Percentiles rank a stretch among this genome's conserved stretches.
Evolutionary conservation across 352 stramenopile genomes (phyloP).

Genomic region (Globisporangium middletonii): DNA sequence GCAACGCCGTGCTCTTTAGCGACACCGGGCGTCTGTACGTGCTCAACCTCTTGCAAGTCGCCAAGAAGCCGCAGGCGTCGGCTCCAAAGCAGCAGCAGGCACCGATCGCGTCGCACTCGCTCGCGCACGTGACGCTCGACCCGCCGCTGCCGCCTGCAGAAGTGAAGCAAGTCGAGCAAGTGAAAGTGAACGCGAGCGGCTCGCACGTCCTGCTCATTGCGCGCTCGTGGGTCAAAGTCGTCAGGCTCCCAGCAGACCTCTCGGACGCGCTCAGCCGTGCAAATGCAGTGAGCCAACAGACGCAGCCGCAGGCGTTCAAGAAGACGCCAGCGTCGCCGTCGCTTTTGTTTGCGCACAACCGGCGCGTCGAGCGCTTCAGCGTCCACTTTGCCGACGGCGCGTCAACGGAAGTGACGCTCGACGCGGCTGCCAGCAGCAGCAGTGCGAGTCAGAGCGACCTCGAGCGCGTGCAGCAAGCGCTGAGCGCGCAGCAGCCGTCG

Average conservation of each 20-base stretch:
- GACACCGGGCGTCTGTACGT: slow-evolving; percentile 44
- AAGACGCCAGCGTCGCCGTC: neutral
- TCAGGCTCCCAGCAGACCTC: slow-evolving; percentile 31
- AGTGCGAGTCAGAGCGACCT: slow-evolving; percentile 11
- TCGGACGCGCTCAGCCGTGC: slow-evolving; percentile 5
- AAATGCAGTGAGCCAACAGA: slow-evolving; percentile 4
- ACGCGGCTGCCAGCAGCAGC: slow-evolving; percentile 10
- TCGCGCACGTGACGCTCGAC: slow-evolving; percentile 55
- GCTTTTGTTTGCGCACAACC: neutral
- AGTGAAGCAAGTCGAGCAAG: slow-evolving; percentile 40
- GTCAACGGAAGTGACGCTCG: slow-evolving; percentile 18
- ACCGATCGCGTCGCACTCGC: slow-evolving; percentile 1
- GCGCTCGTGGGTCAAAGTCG: slow-evolving; percentile 54
- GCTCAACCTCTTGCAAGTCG: slow-evolving; percentile 44
- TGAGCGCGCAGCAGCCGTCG: slow-evolving; percentile 13
- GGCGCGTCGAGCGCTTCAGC: slow-evolving; percentile 24
- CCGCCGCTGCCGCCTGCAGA: slow-evolving; percentile 44
- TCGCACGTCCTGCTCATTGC: slow-evolving; percentile 50
- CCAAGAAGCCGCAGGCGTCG: slow-evolving; percentile 12
- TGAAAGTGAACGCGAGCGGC: slow-evolving; percentile 52
- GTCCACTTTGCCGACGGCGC: slow-evolving; percentile 44
- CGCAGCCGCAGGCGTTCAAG: neutral
- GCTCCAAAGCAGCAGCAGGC: neutral
- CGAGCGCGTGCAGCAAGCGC: slow-evolving; percentile 23
- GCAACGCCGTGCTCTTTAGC: slow-evolving; percentile 41